Evolutionary conservation across 2,329 filamentous ascomycete species (phyloP), one percentile per base, ranked within the genome.

Genomic region (Fusarium temperatum): DNA sequence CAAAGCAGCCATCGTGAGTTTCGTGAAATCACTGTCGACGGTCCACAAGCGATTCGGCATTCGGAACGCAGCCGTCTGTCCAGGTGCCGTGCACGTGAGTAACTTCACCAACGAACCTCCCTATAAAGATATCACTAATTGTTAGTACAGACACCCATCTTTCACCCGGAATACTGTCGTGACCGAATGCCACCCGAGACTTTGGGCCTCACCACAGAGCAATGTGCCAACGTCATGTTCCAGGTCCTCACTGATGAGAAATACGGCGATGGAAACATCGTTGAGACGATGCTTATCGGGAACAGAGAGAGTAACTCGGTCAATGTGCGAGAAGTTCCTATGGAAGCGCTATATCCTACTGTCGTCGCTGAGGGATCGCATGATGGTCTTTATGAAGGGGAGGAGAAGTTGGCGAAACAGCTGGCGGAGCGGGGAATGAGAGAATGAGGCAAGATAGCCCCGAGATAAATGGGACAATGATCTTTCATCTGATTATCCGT

Each of bases 231-330:
- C 4, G 24, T 74, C 14, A 69, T 69, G 54, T 51, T 72, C 26
- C 35, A 24, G 4, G 64, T 72, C 3, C 53, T 75, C 28, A 53
- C 51, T 11, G 64, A 72, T 32, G 41, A 45, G 4, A 58, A 74
- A 18, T 74, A 74, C n/a, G 70, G 68, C 4, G 64, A 75, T 24
- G 72, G 72, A 14, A 72, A 74, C 9, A 72, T 74, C 8, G 7
- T 74, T 3, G 70, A 74, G 54, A 54, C 54, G 2, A 66, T 72
- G 59, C 58, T 61, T n/a, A 55, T 62, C 3, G 42, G 58, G 2
- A 68, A 48, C 8, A 53, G n/a, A 54, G 72, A 20, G 35, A 71
- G 3, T 18, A 56, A 24, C n/a, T 47, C 54, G 2, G 54, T 73
- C 4, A 54, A 58, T 28, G 54, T 68, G 9, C 48, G 70, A 0